Evolutionary conservation across 768 basidiomycete species (phyloP).

Genomic region (Podaxis mareebaensis): DNA sequence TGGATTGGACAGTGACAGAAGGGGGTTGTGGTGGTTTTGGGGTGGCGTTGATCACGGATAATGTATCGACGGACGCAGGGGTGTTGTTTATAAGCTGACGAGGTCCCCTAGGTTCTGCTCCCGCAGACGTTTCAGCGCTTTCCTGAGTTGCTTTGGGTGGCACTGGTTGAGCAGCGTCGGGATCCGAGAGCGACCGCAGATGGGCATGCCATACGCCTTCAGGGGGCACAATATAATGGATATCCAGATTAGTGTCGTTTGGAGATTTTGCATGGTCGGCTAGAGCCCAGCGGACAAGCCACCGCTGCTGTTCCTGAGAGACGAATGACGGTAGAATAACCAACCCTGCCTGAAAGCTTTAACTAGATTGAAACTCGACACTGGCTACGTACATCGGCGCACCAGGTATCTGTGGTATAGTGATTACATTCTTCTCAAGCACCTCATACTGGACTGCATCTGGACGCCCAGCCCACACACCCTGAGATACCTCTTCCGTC

Average conservation of each 20-base stretch:
- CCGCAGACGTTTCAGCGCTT: conserved; percentile 23
- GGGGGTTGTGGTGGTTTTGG: conserved; percentile 68
- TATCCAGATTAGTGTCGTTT: conserved; percentile 88
- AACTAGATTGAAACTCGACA: background rate
- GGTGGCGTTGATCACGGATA: conserved; percentile 48
- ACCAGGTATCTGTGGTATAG: conserved; percentile 61
- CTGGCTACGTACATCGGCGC: conserved; percentile 22
- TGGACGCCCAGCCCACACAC: conserved; percentile 48
- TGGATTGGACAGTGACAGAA: conserved; percentile 56
- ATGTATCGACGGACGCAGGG: conserved; percentile 60
- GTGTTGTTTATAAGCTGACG: conserved; percentile 72
- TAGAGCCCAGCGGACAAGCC: conserved; percentile 73
- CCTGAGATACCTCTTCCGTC: conserved; percentile 40
- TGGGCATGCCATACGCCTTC: conserved; percentile 78
- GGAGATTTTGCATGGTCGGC: conserved; percentile 72
- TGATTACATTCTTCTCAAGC: conserved; percentile 40
- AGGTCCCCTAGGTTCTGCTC: conserved; percentile 44
- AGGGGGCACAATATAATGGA: conserved; percentile 77
- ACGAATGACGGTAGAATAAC: conserved; percentile 82
- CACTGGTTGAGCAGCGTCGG: conserved; percentile 34
- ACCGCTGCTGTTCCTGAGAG: conserved; percentile 58
- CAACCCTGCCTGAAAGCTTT: conserved; percentile 54
- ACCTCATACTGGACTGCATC: conserved; percentile 35
- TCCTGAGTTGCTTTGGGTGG: conserved; percentile 42
- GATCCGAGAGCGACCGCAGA: conserved; percentile 35